Evolutionary conservation across 805 yeast genomes (phyloP).

Genomic region (Crinitomyces ghanaensis): DNA sequence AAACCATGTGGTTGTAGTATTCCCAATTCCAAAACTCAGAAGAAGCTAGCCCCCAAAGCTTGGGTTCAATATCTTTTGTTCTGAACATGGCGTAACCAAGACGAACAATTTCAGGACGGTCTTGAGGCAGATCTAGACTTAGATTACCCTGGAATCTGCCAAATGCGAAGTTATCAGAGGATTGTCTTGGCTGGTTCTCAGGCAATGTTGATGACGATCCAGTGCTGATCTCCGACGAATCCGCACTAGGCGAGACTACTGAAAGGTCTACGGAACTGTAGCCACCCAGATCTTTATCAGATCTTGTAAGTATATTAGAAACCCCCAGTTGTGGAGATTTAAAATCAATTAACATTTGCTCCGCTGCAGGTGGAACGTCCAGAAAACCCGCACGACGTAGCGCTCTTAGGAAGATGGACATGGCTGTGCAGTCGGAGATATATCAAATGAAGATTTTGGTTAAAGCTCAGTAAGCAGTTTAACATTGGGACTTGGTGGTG

Average conservation of each 20-base stretch:
- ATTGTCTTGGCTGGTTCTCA: slow-evolving; percentile 2
- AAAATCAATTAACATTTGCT: slow-evolving; percentile 47
- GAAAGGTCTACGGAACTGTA: slow-evolving; percentile 53
- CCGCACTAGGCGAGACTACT: slow-evolving; percentile 28
- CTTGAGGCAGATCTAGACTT: slow-evolving; percentile 54
- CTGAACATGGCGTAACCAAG: slow-evolving; percentile 78
- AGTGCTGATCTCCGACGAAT: too few species aligned
- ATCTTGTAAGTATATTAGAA: slow-evolving; percentile 42
- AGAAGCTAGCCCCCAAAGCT: slow-evolving; percentile 28
- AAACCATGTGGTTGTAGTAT: slow-evolving; percentile 45
- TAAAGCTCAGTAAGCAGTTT: too few species aligned
- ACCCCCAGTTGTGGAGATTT: slow-evolving; percentile 35
- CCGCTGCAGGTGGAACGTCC: slow-evolving; percentile 14
- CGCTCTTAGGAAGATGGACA: slow-evolving; percentile 8
- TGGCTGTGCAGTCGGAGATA: too few species aligned
- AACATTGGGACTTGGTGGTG: too few species aligned
- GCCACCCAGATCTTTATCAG: slow-evolving; percentile 73
- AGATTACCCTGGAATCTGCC: slow-evolving; percentile 65
- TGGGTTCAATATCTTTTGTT: slow-evolving; percentile 49
- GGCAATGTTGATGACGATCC: not conserved
- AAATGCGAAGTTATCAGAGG: slow-evolving; percentile 16
- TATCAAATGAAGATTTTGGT: too few species aligned
- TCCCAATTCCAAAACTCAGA: slow-evolving; percentile 62
- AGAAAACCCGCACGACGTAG: slow-evolving; percentile 9
- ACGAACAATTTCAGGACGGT: slow-evolving; percentile 50